Evolutionary conservation across 208 protist species (phyloP), one percentile per base, ranked within the genome.

Genomic region (Leishmania major): DNA sequence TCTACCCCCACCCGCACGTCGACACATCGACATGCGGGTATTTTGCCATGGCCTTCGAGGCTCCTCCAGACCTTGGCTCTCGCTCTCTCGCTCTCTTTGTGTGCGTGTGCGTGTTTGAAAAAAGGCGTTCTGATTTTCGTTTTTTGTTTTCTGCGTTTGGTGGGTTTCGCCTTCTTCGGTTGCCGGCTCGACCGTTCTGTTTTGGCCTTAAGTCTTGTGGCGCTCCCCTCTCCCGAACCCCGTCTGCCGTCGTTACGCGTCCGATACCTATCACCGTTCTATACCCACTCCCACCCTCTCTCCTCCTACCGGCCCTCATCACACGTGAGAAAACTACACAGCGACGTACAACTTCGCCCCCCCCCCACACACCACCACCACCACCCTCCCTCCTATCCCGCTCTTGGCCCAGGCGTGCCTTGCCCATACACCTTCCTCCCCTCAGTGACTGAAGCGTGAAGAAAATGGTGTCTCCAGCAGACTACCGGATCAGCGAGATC

Each of bases 401-500:
- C 0, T 47, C 28, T 5, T 75, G 0, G 28, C 47, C 37, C 10
- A 67, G n/a, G 0, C 10, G 0, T 25, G 60, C n/a, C n/a, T 62
- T 62, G 28, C 57, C 11, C 57, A n/a, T n/a, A 37, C 60, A 62
- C 49, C 17, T 35, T 2, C 25, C 71, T 13, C 10, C 35, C 6
- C 57, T 25, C 19, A 11, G 22, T 28, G 37, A 15, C 19, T 15
- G 13, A 22, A 25, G 22, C 35, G 17, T 57, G 28, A 2, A 71
- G 11, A 78, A 62, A 45, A 83, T 79, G 67, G 78, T 81, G 43
- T 82, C 79, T 40, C 37, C 86, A 35, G 47, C 35, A 11, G 83
- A 84, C n/a, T 87, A 84, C 45, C 72, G 79, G 31, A 86, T 93
- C 82, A 88, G 85, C 67, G 86, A 93, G 78, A 83, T 88, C 43